Percentiles rank a stretch among this genome's conserved stretches.
phyloP scores from a whole-genome alignment of 1,284 basidiomycete species.

The Bondarzewia mesenterica region DNA sequence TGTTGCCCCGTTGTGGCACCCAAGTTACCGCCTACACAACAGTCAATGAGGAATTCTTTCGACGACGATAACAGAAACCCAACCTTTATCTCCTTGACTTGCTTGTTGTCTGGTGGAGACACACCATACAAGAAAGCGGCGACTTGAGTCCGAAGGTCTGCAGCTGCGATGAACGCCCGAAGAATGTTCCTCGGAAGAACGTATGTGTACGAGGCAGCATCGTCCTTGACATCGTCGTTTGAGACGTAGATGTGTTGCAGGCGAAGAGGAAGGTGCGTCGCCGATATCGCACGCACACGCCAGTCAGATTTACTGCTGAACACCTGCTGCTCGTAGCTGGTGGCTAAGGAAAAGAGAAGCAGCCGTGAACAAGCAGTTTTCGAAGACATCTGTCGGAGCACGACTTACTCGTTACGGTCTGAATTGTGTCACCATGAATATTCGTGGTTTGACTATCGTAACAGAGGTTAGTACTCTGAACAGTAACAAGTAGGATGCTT shows the following conservation, averaged over 20 bases:
- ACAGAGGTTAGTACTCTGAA: slow-evolving; percentile 12
- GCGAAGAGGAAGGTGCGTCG: slow-evolving; percentile 93
- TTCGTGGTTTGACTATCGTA: slow-evolving; percentile 83
- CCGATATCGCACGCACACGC: slow-evolving; percentile 94
- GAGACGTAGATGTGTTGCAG: slow-evolving; percentile 98
- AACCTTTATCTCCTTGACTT: slow-evolving; percentile 96
- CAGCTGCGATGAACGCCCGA: slow-evolving; percentile 88
- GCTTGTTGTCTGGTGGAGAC: slow-evolving; percentile 93
- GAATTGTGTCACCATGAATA: slow-evolving; percentile 94
- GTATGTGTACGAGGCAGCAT: slow-evolving; percentile 89
- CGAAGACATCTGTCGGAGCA: neutral
- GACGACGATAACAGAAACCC: slow-evolving; percentile 6
- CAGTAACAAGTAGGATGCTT: slow-evolving; percentile 6
- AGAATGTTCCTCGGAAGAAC: slow-evolving; percentile 98
- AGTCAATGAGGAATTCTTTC: slow-evolving; percentile 2
- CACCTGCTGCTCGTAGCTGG: slow-evolving; percentile 95
- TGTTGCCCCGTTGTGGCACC: slow-evolving; percentile 94
- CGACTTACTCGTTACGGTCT: slow-evolving; percentile 82
- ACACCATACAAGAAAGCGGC: slow-evolving; percentile 91
- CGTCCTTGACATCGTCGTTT: slow-evolving; percentile 98
- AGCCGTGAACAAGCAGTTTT: slow-evolving; percentile 8
- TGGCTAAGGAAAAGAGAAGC: slow-evolving; percentile 41
- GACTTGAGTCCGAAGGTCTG: slow-evolving; percentile 94
- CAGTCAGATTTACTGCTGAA: slow-evolving; percentile 99
- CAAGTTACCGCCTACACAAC: slow-evolving; percentile 70